Conservation (phyloP, 371 early-diverging fungal genomes). For the Conidiobolus incongruus region DNA sequence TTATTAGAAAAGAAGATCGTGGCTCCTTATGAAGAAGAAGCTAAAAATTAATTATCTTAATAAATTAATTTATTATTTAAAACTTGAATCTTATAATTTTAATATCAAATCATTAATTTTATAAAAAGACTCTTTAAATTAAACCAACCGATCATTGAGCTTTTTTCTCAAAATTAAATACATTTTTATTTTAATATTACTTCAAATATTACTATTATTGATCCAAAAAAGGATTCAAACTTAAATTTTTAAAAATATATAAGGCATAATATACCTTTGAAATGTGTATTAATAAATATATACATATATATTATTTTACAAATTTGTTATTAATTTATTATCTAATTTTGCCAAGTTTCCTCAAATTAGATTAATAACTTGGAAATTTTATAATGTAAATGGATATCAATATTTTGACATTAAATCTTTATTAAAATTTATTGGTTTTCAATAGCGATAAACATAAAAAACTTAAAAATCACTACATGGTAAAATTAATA, state of each 20-base stretch:
- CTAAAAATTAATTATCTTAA: too few species aligned
- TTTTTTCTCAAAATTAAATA: too few species aligned
- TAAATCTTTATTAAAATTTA: not conserved
- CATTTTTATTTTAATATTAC: too few species aligned
- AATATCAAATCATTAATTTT: too few species aligned
- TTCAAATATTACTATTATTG: too few species aligned
- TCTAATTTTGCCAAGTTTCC: not conserved
- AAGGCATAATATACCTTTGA: too few species aligned
- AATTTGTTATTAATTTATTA: not conserved
- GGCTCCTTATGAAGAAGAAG: conserved; percentile 4
- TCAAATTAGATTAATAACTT: not conserved
- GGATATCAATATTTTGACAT: not conserved
- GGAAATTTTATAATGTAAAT: not conserved
- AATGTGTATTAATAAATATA: too few species aligned
- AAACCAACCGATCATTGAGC: too few species aligned
- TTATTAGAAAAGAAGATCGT: conserved; percentile 60
- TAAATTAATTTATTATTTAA: too few species aligned
- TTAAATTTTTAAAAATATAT: not conserved
- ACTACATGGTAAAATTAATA: not conserved
- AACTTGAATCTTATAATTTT: too few species aligned
- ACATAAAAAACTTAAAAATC: not conserved
- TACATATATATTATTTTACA: not conserved
- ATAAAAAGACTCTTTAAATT: too few species aligned
- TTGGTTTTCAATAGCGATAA: not conserved
- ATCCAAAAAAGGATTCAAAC: too few species aligned